A percentile compares a stretch with the other conserved stretches of the same genome.
phyloP scores from a whole-genome alignment of 2,329 filamentous ascomycete species.

The Penicillium capsulatum region DNA sequence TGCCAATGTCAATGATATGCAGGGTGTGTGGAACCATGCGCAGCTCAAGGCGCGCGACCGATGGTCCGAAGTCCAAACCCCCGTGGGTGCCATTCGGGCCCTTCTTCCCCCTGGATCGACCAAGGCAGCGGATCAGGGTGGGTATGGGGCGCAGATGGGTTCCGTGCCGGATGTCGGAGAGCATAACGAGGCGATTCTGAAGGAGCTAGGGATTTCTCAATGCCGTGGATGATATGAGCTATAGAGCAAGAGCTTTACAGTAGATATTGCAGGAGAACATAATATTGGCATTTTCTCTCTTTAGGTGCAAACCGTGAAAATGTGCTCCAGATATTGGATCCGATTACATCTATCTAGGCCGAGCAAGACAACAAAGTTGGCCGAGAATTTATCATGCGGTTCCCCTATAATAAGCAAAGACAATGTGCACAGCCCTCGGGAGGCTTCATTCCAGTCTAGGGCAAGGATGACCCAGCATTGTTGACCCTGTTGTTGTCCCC shows the following conservation, averaged over 20 bases:
- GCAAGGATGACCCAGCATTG: no score
- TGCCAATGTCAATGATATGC: conserved; percentile 54
- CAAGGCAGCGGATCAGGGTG: conserved; percentile 22
- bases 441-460: no score
- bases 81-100: conserved; percentile 46
- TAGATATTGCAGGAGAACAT: no score
- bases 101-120: conserved; percentile 49
- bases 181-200: conserved; percentile 48
- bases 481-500: conserved; percentile 16
- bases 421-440: no score
- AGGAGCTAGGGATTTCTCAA: conserved; percentile 37
- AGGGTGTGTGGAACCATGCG: conserved; percentile 52
- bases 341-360: no score
- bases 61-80: conserved; percentile 51
- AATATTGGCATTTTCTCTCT: no score
- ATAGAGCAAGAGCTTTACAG: no score
- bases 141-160: conserved; percentile 23
- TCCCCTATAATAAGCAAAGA: no score
- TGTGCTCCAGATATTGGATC: no score
- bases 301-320: no score
- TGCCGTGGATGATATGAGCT: neutral
- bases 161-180: conserved; percentile 49
- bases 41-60: conserved; percentile 50
- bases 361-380: no score
- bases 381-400: no score